These are phyloP conservation scores for Eimeria maxima DNA, from an alignment of 169 alveolate species.

Conservation along the genomic window DNA sequence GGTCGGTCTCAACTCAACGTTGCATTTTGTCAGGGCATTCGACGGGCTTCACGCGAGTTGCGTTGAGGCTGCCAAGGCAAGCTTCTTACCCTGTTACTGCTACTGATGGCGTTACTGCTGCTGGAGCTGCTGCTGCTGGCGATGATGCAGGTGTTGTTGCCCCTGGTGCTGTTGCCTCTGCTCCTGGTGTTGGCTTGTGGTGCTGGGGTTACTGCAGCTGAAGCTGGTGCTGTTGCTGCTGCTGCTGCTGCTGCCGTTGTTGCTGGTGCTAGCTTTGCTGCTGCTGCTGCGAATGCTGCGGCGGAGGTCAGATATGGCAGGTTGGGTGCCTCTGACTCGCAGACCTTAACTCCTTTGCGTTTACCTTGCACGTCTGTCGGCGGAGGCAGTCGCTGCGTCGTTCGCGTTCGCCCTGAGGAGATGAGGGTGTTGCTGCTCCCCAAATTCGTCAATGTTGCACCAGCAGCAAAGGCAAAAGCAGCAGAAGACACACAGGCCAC, in stretches of 20 bases:
- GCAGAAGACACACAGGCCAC: too few species aligned
- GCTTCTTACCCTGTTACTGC: neutral
- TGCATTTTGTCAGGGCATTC: conserved; percentile 53
- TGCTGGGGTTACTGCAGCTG: too few species aligned
- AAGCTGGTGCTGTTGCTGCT: neutral
- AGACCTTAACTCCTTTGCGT: conserved; percentile 14
- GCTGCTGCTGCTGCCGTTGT: neutral
- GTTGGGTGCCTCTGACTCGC: neutral
- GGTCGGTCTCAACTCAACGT: conserved; percentile 13
- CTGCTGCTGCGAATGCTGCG: neutral
- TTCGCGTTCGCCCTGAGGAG: conserved; percentile 23
- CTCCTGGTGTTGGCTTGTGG: neutral
- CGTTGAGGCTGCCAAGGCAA: conserved; percentile 22
- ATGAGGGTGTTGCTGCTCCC: conserved; percentile 31
- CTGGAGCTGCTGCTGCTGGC: neutral
- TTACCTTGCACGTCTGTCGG: conserved; percentile 37
- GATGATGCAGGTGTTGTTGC: neutral
- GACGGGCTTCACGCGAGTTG: conserved; percentile 44
- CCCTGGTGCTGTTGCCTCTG: neutral
- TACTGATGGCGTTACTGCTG: neutral
- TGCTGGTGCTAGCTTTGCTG: too few species aligned
- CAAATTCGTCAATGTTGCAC: neutral
- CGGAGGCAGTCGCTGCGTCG: conserved; percentile 62
- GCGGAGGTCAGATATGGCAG: neutral
- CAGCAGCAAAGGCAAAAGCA: neutral